Base-by-base conservation (phyloP, 768 basidiomycete species). In the Lanmaoa rubissima region DNA sequence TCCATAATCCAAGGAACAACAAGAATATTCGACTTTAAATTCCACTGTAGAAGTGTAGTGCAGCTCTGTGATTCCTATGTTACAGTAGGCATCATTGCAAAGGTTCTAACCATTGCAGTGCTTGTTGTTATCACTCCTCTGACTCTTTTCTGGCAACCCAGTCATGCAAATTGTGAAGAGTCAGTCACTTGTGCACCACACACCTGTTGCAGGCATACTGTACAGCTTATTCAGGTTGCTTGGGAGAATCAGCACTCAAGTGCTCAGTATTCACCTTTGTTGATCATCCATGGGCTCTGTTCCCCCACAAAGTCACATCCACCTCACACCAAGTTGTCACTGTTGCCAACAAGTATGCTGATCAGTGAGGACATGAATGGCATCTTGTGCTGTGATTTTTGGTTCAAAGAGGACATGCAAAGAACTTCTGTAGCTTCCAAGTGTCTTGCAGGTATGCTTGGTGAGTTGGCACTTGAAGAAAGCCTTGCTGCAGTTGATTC, bases 361-460 rank as follows among this genome's bases (percentile, higher is more conserved):
- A 58, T 24, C 48, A 39, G 5, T 16, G 3, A 36, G n/a, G 55
- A 58, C 5, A 32, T 17, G 10, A 21, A 45, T 21, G 10, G 24
- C 6, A 36, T 57, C 5, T 3, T 21, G 3, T 47, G 17, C 10
- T 42, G 34, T 48, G 54, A 58, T 35, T 49, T 57, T 38, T 55
- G 40, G 43, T 16, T 58, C 19, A 55, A 58, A 32, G 35, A 35
- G 4, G 57, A 51, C 5, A 58, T 58, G 55, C 47, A 19, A 36
- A 58, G 16, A 16, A 45, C 57, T 14, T 50, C 31, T 24, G 57
- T 58, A 14, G 55, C 55, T 34, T 58, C 48, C 55, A 32, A 46
- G 13, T 41, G 32, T 34, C 42, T 58, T 5, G 39, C 12, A 6
- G 4, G 3, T 28, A 14, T 32, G 40, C 44, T 58, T 7, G 36